These are phyloP conservation scores for Leishmania aethiopica DNA, from an alignment of 208 protist species.

Conservation along the genomic window DNA sequence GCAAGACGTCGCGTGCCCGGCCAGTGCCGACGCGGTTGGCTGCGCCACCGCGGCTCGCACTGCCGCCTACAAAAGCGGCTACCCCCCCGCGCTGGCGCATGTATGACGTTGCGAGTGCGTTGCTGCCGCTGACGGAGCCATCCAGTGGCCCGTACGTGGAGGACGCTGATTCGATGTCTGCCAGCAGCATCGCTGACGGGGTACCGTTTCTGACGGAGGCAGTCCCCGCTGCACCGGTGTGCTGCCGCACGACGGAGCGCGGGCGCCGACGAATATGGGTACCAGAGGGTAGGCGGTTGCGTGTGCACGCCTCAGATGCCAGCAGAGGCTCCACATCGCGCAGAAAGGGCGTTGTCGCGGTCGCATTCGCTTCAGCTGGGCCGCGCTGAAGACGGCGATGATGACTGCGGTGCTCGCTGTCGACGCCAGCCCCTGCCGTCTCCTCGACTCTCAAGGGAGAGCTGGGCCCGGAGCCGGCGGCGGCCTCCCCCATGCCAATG, in stretches of 20 bases:
- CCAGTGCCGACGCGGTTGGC: constrained; percentile 15
- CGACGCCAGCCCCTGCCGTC: background rate
- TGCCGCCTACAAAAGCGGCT: background rate
- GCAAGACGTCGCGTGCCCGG: constrained; percentile 12
- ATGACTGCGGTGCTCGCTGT: constrained; percentile 9
- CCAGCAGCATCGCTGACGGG: background rate
- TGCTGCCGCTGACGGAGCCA: constrained; percentile 4
- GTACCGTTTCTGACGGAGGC: background rate
- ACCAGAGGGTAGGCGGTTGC: constrained; percentile 56
- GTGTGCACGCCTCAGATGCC: constrained; percentile 32
- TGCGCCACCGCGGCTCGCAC: constrained; percentile 1
- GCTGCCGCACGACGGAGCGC: constrained; percentile 47
- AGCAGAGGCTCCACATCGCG: constrained; percentile 44
- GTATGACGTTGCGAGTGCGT: background rate
- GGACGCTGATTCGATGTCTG: background rate
- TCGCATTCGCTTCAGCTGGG: background rate
- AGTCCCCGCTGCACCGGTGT: background rate
- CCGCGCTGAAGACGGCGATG: background rate
- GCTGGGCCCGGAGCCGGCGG: background rate
- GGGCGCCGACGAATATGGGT: constrained; percentile 78
- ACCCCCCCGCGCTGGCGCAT: background rate
- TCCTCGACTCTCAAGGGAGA: background rate
- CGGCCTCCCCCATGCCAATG: background rate
- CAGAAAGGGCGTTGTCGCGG: constrained; percentile 7
- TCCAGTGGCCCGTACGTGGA: constrained; percentile 2